Evolutionary conservation across 257 asterid species (phyloP).

Genomic region (Solanum peruvianum): DNA sequence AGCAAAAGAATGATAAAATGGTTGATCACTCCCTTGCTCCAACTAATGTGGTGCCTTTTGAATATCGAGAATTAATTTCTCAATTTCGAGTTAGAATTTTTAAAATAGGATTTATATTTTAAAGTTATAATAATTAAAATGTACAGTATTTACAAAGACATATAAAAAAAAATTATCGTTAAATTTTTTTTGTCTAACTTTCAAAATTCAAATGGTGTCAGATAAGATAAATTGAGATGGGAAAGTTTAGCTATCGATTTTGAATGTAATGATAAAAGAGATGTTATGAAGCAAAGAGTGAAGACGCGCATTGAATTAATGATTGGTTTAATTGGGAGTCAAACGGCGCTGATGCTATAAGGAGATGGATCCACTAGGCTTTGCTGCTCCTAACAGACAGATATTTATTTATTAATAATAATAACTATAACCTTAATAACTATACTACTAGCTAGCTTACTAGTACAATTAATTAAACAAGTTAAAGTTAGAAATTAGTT

Average conservation of each 20-base stretch:
- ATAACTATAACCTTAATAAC: neutral
- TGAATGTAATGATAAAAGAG: neutral
- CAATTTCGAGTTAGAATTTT: neutral
- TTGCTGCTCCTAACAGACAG: neutral
- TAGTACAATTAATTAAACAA: neutral
- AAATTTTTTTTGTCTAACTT: neutral
- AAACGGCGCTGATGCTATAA: neutral
- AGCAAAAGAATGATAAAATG: neutral
- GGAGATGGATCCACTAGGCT: neutral
- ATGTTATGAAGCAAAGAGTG: neutral
- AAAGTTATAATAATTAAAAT: neutral
- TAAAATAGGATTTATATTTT: neutral
- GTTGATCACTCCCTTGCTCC: neutral
- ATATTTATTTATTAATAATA: neutral
- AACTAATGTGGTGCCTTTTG: neutral
- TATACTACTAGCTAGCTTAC: neutral
- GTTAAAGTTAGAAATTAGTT: neutral
- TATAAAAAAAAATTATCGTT: fast-evolving
- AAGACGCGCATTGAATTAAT: neutral
- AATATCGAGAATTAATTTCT: neutral
- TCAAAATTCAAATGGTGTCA: neutral
- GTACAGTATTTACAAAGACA: neutral
- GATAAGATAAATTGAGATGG: neutral
- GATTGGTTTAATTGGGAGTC: neutral
- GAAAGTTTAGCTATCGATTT: neutral